A percentile compares a stretch with the other conserved stretches of the same genome.
Evolutionary conservation across 106 monocot genomes (phyloP).

Genomic region (Gastrodia elata): DNA sequence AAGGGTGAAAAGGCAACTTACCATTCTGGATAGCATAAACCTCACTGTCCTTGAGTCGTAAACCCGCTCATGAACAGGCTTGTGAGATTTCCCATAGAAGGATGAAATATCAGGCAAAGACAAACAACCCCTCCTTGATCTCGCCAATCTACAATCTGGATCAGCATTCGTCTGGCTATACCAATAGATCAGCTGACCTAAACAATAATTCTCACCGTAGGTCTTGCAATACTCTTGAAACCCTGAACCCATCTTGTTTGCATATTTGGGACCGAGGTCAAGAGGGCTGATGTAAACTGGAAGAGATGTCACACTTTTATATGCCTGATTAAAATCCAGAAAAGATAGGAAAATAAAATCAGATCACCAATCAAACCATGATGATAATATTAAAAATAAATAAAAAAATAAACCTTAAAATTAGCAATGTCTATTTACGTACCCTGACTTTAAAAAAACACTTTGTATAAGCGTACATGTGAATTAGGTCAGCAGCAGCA

Average conservation of each 20-base stretch:
- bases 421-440: neutral
- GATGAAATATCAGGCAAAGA: constrained; percentile 64
- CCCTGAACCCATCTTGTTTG: constrained; percentile 69
- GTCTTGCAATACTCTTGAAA: constrained; percentile 86
- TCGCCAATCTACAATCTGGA: constrained; percentile 62
- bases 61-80: constrained; percentile 42
- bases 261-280: constrained; percentile 89
- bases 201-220: constrained; percentile 81
- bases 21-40: constrained; percentile 82
- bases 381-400: too few species aligned
- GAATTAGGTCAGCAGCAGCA: constrained; percentile 92
- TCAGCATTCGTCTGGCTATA: constrained; percentile 70
- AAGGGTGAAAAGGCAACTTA: constrained; percentile 20
- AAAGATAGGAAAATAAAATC: neutral
- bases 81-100: constrained; percentile 69
- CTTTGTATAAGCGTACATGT: constrained; percentile 90
- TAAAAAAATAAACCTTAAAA: neutral
- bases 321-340: constrained; percentile 35
- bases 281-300: constrained; percentile 95
- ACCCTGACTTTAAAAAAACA: constrained; percentile 76
- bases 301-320: constrained; percentile 58
- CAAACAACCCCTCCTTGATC: constrained; percentile 76
- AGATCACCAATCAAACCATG: neutral
- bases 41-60: constrained; percentile 75
- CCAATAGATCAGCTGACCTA: constrained; percentile 95